Base-by-base conservation (phyloP, 495 filamentous ascomycete genomes). In the Evernia prunastri region DNA sequence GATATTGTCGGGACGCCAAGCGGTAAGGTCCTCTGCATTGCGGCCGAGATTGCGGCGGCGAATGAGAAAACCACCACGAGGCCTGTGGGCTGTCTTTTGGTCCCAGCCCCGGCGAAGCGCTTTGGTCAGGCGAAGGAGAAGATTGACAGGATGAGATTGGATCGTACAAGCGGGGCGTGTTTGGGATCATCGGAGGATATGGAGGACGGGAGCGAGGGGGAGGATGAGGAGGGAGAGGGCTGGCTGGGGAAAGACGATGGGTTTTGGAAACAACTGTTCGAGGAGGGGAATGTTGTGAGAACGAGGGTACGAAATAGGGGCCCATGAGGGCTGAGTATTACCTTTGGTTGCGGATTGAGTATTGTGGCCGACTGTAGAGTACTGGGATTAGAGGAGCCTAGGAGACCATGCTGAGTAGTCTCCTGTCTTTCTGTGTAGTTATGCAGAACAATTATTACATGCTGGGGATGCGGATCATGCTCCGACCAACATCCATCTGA, bases 21-120 rank as follows among this genome's bases (percentile, higher is more conserved):
- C 11, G 49, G 49, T 6, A 53, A 31, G 8, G 31, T 31, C 2
- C 18, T 53, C 27, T 6, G 0, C 12, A 53, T 31, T 53, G 49
- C 49, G 49, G 49, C 49, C 7, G 49, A 53, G 49, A 53, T 29
- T 53, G 49, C 49, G 18, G 49, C 49, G 25, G 49, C 49, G 25
- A 53, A 53, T 31, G 4, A 4, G 10, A 15, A 8, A 5, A 53
- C 25, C 18, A 31, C 25, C 5, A 6, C 31, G 49, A 53, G 15
- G 15, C 49, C 49, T 53, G 49, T 31, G 6, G 49, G 49, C 49
- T 6, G 7, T 4, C 25, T 31, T 6, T 12, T 53, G 0, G 3
- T 53, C 13, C 49, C 49, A 53, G 25, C 3, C 6, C 13, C 49
- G 4, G 13, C 49, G 31, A 31, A 53, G 12, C 17, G 10, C 0